These are phyloP conservation scores for Crithidia sp. DNA, from an alignment of 208 protist genomes.

Conservation along the genomic window DNA sequence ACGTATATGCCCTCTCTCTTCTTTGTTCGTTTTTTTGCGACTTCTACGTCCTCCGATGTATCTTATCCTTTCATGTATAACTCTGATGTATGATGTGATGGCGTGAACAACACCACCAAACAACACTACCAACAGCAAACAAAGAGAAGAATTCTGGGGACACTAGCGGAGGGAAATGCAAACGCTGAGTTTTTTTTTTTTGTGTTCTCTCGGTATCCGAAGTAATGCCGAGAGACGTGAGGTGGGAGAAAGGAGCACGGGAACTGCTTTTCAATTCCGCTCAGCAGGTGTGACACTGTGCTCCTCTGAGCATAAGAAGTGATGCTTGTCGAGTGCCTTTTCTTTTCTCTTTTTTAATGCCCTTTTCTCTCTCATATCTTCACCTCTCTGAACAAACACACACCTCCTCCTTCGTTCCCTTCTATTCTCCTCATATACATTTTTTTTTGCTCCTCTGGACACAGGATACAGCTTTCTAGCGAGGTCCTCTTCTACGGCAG, in stretches of 20 bases:
- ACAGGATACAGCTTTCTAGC: background rate
- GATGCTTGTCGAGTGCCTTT: no score
- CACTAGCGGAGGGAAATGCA: background rate
- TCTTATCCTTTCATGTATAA: conserved; percentile 1
- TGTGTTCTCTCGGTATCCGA: background rate
- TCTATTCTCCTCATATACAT: background rate
- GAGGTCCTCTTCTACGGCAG: background rate
- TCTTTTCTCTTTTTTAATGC: no score
- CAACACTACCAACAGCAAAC: conserved; percentile 3
- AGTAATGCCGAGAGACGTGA: no score
- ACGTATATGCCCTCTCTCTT: background rate
- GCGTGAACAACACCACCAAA: background rate
- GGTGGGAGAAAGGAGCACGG: no score
- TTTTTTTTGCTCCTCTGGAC: background rate
- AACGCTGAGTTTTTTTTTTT: background rate
- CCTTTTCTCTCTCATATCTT: no score
- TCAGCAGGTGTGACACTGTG: no score
- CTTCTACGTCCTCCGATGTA: no score
- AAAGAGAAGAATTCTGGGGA: conserved; percentile 4
- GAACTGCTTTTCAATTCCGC: no score
- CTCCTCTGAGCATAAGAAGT: no score
- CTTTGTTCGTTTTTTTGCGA: conserved; percentile 1
- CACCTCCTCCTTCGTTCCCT: background rate
- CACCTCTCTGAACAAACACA: background rate
- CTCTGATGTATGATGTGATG: conserved; percentile 3